Base-by-base conservation (phyloP, 2,329 filamentous ascomycete genomes). In the Epichloe sp. region DNA sequence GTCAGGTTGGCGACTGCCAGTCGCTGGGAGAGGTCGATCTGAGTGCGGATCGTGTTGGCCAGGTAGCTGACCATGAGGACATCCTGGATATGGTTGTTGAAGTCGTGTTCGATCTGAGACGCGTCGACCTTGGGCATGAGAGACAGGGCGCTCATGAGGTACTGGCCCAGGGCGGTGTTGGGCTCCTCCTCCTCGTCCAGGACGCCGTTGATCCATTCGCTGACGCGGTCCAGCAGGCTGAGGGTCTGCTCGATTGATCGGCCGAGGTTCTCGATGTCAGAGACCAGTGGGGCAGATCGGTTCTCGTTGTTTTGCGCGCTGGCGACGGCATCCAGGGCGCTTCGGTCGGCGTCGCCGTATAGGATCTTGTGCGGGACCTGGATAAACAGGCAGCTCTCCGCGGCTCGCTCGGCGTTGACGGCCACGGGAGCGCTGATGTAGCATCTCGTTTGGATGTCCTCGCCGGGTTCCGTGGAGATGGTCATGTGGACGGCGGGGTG, bases 21-120 rank as follows among this genome's bases (percentile, higher is more conserved):
- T 57, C 91, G 82, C 78, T 97, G 95, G 58, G 90, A 95, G 53
- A 98, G 82, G 65, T 97, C 93, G 74, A 98, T 96, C 76, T 98
- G 93, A 60, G 91, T 97, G 70, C 91, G 88, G 72, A 97, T 95
- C 59, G 89, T 96, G 78, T 97, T 98, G 68, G 93, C 89, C 58
- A 98, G 80, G 76, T 98, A 98, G 59, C 89, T 95, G 62, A 98
- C 90, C 69, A 97, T 90, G 59, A 98, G 83, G 55, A 98, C 90
- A 69, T 98, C 93, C 75, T 98, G 93, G 70, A 98, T 89, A 75
- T 98, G 93, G 77, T 95, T 95, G 82, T 98, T 98, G 81, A 98
- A 98, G 76, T 97, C 90, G 66, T 85, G 80, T 78, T 98, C 93
- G 65, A 98, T 90, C 67, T 94, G 86, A 55, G 82, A 79, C 38